Conservation (phyloP, 768 basidiomycete species). For the Pleurotus citrinopileatus region DNA sequence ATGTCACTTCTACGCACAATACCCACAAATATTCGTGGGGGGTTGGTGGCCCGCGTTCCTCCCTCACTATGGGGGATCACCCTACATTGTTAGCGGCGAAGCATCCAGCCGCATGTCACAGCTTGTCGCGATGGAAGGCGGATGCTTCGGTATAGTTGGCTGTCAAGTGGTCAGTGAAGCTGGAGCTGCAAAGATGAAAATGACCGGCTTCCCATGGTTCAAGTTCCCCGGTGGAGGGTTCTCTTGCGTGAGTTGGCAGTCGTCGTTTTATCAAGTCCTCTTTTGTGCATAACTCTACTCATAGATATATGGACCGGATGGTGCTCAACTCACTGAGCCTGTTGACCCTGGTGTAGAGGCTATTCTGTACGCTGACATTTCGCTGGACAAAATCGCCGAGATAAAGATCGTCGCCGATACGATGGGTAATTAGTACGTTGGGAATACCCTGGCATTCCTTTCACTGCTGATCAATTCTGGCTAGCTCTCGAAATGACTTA, state of each 20-base stretch:
- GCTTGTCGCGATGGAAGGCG: constrained; percentile 27
- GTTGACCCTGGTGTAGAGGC: constrained; percentile 23
- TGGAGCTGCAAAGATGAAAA: constrained; percentile 27
- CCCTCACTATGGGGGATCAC: constrained; percentile 21
- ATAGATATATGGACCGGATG: constrained; percentile 29
- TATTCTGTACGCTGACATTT: constrained; percentile 26
- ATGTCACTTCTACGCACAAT: constrained; percentile 27
- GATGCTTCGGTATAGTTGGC: constrained; percentile 26
- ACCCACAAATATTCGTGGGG: constrained; percentile 28
- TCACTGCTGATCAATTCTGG: background rate
- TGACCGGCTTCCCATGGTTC: constrained; percentile 26
- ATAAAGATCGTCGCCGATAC: constrained; percentile 10
- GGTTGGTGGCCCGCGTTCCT: constrained; percentile 29
- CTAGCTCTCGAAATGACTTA: constrained; percentile 23
- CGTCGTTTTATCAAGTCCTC: background rate
- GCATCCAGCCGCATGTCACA: constrained; percentile 28
- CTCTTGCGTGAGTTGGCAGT: constrained; percentile 14
- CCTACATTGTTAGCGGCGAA: constrained; percentile 26
- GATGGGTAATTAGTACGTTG: constrained; percentile 8
- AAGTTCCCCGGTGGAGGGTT: constrained; percentile 26
- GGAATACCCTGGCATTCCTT: background rate
- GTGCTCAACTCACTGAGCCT: constrained; percentile 20
- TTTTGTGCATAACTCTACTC: background rate
- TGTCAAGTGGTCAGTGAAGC: constrained; percentile 25
- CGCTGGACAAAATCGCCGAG: constrained; percentile 22